Conservation (phyloP, 768 basidiomycete species). For the Punctularia strigosozonata region DNA sequence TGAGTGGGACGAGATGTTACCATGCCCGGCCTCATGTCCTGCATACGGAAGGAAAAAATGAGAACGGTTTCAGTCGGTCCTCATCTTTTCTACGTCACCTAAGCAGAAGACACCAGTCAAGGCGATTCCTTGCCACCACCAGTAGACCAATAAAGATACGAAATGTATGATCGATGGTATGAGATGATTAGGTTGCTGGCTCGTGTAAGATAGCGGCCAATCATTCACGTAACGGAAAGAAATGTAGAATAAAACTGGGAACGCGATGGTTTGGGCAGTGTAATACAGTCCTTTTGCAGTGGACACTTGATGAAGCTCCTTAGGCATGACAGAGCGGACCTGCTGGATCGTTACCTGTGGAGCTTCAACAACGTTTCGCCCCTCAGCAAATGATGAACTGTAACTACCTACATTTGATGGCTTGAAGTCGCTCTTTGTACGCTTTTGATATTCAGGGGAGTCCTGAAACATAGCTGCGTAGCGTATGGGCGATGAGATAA, state of each 20-base stretch:
- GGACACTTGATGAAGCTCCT: conserved; percentile 2
- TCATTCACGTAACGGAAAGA: background rate
- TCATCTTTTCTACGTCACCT: no score
- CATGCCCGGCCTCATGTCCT: conserved; percentile 8
- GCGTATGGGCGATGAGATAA: no score
- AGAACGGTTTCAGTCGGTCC: background rate
- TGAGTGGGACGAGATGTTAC: conserved; percentile 1
- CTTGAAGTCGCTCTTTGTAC: conserved; percentile 5
- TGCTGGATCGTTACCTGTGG: conserved; percentile 6
- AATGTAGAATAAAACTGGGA: background rate
- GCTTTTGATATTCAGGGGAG: conserved; percentile 7
- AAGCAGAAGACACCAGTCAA: conserved; percentile 4
- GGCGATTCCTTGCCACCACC: conserved; percentile 5
- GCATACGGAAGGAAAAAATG: background rate
- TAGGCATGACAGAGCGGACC: conserved; percentile 3
- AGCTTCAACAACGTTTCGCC: no score
- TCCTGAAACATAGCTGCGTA: conserved; percentile 7
- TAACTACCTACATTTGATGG: conserved; percentile 5
- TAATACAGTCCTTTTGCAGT: conserved; percentile 2
- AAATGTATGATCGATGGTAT: no score
- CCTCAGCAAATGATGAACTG: no score
- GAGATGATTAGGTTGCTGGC: no score
- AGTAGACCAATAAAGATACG: no score
- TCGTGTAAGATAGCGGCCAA: no score
- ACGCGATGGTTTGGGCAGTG: background rate